Evolutionary conservation across 768 basidiomycete genomes (phyloP).

Genomic region (Leccinum pellstonianum): DNA sequence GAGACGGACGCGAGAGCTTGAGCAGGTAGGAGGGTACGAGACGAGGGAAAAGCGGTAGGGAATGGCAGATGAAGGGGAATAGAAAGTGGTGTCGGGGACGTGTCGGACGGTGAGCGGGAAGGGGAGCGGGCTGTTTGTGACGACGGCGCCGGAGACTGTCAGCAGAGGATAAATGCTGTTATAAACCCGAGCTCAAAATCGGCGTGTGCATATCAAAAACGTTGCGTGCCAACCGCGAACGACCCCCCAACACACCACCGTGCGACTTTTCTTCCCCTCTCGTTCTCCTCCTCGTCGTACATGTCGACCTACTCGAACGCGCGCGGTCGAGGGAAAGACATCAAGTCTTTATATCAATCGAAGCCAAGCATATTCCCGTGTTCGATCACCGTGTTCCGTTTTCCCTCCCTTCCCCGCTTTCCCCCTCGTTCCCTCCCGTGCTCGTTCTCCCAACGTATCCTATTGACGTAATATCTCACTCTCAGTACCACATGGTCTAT

Average conservation of each 20-base stretch:
- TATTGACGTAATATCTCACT: slow-evolving; percentile 1
- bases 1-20: neutral
- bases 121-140: neutral
- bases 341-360: slow-evolving; percentile 16
- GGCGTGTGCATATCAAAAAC: slow-evolving; percentile 36
- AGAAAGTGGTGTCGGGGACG: slow-evolving; percentile 3
- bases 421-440: neutral
- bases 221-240: slow-evolving; percentile 15
- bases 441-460: neutral
- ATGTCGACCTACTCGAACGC: too few relatives aligned
- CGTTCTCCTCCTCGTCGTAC: neutral
- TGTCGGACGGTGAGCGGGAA: slow-evolving; percentile 2
- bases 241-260: slow-evolving; percentile 21
- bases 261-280: slow-evolving; percentile 29
- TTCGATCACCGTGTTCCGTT: slow-evolving; percentile 14
- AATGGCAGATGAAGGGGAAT: neutral
- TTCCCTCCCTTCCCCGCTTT: too few relatives aligned
- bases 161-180: slow-evolving; percentile 24
- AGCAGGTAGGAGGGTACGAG: neutral
- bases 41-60: neutral
- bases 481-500: neutral
- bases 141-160: slow-evolving; percentile 8
- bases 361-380: slow-evolving; percentile 16
- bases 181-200: slow-evolving; percentile 34
- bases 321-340: too few relatives aligned